These are phyloP conservation scores for Helichrysum umbraculigerum DNA, from an alignment of 129 eudicot genomes.

Conservation along the genomic window DNA sequence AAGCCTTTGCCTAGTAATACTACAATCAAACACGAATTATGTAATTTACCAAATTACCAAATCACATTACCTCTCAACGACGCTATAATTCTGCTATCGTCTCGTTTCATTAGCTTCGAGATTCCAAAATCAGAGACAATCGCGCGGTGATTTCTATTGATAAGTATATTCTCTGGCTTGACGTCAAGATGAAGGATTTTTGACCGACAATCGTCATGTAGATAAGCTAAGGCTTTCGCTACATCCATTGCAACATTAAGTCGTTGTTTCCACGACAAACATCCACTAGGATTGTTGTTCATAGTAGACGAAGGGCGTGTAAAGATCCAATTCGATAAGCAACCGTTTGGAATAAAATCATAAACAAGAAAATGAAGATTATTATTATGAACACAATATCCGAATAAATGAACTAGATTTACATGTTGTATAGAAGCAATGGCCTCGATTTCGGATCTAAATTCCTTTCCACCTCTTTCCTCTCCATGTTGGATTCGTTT, in stretches of 20 bases:
- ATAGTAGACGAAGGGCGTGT: too few relatives aligned
- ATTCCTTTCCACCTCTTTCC: conserved; percentile 64
- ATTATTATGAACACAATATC: conserved; percentile 51
- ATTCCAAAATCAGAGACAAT: conserved; percentile 78
- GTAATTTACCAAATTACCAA: too few relatives aligned
- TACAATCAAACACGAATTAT: too few relatives aligned
- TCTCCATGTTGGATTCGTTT: conserved; percentile 62
- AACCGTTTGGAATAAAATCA: conserved; percentile 62
- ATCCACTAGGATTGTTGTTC: conserved; percentile 31
- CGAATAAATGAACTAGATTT: conserved; percentile 57
- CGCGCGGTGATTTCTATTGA: conserved; percentile 48
- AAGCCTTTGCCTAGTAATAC: too few relatives aligned
- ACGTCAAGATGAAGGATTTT: conserved; percentile 71
- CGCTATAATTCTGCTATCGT: conserved; percentile 60
- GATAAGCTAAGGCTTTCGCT: conserved; percentile 71
- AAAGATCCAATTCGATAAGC: conserved; percentile 67
- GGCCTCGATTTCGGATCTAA: conserved; percentile 74
- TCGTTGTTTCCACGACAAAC: conserved; percentile 61
- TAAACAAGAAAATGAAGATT: conserved; percentile 56
- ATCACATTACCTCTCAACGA: conserved; percentile 37
- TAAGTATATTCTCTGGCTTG: conserved; percentile 75
- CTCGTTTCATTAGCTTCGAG: conserved; percentile 61
- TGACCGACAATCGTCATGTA: conserved; percentile 86
- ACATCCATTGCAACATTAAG: conserved; percentile 59
- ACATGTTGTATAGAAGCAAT: conserved; percentile 81